A percentile compares a stretch with the other conserved stretches of the same genome.
Evolutionary conservation across 2,329 filamentous ascomycete genomes (phyloP).

Genomic region (Juglanconis sp.): DNA sequence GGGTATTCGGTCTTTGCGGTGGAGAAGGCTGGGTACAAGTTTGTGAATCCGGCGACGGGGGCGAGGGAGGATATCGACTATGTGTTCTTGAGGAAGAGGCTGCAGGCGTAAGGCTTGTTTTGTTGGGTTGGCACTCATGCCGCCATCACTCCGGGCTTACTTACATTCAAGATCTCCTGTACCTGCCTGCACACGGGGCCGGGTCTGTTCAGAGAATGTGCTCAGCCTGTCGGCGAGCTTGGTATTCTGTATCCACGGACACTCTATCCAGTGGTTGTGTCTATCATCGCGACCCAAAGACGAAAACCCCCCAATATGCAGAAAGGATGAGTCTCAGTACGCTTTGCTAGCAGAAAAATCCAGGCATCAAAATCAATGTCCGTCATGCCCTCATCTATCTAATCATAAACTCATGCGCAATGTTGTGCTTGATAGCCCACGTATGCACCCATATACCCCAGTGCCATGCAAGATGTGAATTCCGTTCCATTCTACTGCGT

Average conservation of each 20-base stretch:
- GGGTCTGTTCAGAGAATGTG: not conserved
- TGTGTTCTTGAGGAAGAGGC: slow-evolving; percentile 8
- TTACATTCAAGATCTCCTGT: too few relatives aligned
- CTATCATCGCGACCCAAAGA: not conserved
- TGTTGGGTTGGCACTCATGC: not conserved
- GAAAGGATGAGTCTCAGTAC: not conserved
- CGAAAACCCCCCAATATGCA: not conserved
- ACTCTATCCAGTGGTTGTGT: slow-evolving; percentile 3
- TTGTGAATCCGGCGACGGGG: slow-evolving; percentile 11
- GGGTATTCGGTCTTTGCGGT: slow-evolving; percentile 10
- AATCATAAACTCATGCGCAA: slow-evolving; percentile 4
- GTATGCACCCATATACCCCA: not conserved
- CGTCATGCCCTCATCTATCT: not conserved
- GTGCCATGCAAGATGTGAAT: not conserved
- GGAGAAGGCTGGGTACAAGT: slow-evolving; percentile 10
- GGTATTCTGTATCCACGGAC: not conserved
- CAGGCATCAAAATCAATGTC: not conserved
- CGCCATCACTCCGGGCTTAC: too few relatives aligned
- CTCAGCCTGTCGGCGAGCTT: not conserved
- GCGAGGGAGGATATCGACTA: slow-evolving; percentile 15
- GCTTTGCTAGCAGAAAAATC: not conserved
- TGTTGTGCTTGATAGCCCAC: not conserved
- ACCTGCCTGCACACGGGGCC: too few relatives aligned
- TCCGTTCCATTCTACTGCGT: not conserved
- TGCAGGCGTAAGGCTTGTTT: not conserved